Base-by-base conservation (phyloP, 176 grass and related monocot species). In the Chloris gayana region DNA sequence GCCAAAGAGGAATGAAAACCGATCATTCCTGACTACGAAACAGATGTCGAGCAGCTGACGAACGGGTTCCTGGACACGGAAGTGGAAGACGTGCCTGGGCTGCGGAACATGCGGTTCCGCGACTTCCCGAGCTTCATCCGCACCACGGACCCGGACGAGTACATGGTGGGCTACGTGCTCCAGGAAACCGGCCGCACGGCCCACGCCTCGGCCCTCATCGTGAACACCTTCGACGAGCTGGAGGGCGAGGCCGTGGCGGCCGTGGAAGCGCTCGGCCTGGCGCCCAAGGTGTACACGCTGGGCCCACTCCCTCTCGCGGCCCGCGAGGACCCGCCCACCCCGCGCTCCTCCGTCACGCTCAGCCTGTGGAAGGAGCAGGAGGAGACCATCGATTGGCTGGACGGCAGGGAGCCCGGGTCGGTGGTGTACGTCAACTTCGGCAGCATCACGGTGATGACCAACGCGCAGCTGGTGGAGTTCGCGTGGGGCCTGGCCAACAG, bases 381-480 rank as follows among this genome's bases (percentile, higher is more conserved):
- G 1, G 73, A 58, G 26, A 91, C 89, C 47, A 72, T 97, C 0
- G 32, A 64, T 32, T 97, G 94, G 94, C 86, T 97, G 31, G 56
- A 86, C 44, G 83, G 65, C 21, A 62, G 87, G 62, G 78, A 1
- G 14, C 9, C 9, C 78, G 80, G 87, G 79, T 97, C 88, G 0
- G 91, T 97, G 38, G 70, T 97, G n/a, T 97, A 93, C 53, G 91
- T 97, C 9, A 97, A 97, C 89, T 97, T 89, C 63, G 94, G 94
- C 54, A 57, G 93, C 85, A 82, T 97, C 82, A 87, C 86, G 1
- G 84, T 93, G 4, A 93, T 93, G 86, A 91, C 83, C 42, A 85
- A 21, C 73, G 59, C 83, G 53, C 94, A 94, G 39, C 42, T 94
- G 29, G 56, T 73, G 44, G 91, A 97, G 84, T 97, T 97, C 70